A percentile compares a stretch with the other conserved stretches of the same genome.
These are phyloP conservation scores for Plasmodium reichenowi DNA, from an alignment of 169 alveolate genomes.

Conservation along the genomic window DNA sequence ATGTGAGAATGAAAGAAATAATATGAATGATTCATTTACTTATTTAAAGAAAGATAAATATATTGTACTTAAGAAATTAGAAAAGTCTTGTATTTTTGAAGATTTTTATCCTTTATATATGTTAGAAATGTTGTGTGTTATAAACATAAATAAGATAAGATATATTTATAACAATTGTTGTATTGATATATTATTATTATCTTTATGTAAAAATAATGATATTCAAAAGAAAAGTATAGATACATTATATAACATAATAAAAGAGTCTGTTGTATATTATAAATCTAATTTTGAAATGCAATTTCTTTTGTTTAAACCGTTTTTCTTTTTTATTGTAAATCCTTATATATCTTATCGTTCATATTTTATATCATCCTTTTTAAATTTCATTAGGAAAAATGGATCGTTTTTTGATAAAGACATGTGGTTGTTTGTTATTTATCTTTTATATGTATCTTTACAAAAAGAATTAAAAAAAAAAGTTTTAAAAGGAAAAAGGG, in stretches of 20 bases:
- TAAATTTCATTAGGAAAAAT: slow-evolving; percentile 67
- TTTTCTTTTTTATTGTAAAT: slow-evolving; percentile 61
- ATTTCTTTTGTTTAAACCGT: slow-evolving; percentile 60
- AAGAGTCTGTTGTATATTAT: slow-evolving; percentile 45
- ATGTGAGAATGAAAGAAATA: background rate
- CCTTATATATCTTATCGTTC: slow-evolving; percentile 58
- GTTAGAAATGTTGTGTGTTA: slow-evolving; percentile 70
- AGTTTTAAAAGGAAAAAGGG: slow-evolving; percentile 3
- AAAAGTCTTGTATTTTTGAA: slow-evolving; percentile 68
- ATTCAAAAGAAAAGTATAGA: slow-evolving; percentile 68
- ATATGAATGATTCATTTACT: no score
- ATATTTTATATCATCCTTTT: slow-evolving; percentile 43
- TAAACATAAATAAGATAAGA: slow-evolving; percentile 43
- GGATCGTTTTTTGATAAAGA: slow-evolving; percentile 55
- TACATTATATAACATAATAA: slow-evolving; percentile 68
- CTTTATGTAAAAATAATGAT: slow-evolving; percentile 71
- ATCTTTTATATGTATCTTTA: slow-evolving; percentile 50
- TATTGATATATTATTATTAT: slow-evolving; percentile 46
- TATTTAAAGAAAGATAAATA: slow-evolving; percentile 12
- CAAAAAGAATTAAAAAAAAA: slow-evolving; percentile 61
- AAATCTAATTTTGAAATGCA: slow-evolving; percentile 60
- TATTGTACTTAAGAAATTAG: slow-evolving; percentile 63
- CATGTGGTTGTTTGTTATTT: slow-evolving; percentile 72
- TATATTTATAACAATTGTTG: slow-evolving; percentile 68
- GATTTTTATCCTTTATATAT: slow-evolving; percentile 75